Base-by-base conservation (phyloP, 2,329 filamentous ascomycete genomes). In the Alternaria rosae region DNA sequence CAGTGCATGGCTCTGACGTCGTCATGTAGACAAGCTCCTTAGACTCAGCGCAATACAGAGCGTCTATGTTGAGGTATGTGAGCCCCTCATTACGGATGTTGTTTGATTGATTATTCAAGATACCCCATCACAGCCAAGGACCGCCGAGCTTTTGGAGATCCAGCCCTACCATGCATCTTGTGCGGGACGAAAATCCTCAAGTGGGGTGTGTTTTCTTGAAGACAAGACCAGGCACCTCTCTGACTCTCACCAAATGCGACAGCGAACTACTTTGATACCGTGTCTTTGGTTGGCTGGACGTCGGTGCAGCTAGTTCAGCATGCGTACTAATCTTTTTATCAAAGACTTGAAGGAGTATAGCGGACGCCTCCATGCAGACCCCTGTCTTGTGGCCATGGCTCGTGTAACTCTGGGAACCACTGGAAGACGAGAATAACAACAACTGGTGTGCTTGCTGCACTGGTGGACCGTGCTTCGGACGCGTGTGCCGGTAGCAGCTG, bases 351-450 rank as follows among this genome's bases (percentile, higher is more conserved):
- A 69, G 13, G 13, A 67, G 74, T 54, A 61, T 74, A 71, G 74
- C 67, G 61, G 21, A 52, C 67, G 64, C 64, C 69, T 66, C 41
- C 56, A 68, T 74, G 72, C 68, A 66, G 17, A 53, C 66, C 68
- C 71, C 42, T 71, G 72, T 60, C 55, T 63, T 63, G 41, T 21
- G 51, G 45, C 62, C 55, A 62, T 64, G 59, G 47, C 53, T 64
- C 43, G 67, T 73, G 70, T 59, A 68, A 70, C 69, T 66, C 65
- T 56, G 63, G 65, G 66, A 72, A 64, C 75, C 76, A 77, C 65
- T 76, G 32, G 55, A 69, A 55, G 63, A 69, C 70, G 62, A 74
- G 73, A 76, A 78, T 76, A 76, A 74, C 73, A 67, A 64, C 63
- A 64, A 54, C 61, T 64, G 62, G 54, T 69, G 70, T 66, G 70